Base-by-base conservation (phyloP, 2,329 filamentous ascomycete species). In the Fusarium luffae region DNA sequence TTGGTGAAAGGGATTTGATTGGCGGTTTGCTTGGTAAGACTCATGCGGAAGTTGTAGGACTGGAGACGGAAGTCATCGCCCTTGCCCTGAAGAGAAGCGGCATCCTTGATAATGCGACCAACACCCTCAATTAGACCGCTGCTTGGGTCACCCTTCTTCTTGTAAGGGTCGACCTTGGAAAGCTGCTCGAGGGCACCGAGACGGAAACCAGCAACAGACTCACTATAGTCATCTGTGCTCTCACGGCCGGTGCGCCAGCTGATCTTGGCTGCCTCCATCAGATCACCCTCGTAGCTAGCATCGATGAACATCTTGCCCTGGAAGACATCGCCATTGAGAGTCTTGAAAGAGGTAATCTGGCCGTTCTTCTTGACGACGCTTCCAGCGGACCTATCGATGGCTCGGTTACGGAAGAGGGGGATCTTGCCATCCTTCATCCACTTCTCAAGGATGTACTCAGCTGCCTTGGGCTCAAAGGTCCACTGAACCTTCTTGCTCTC, bases 401-500 rank as follows among this genome's bases (percentile, higher is more conserved):
- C 44, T 2, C 57, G 42, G 50, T 71, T 71, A 7, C 69, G 69
- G 28, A 66, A 71, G 34, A 71, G 30, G 6, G 66, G 60, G 0
- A 71, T 48, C 28, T 71, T 59, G n/a, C 56, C 69, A 47, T 71
- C 69, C 34, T 69, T 69, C 37, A 71, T 46, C 69, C 69, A 71
- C 43, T 59, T 67, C 42, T 71, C 69, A 9, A 66, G 56, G 4
- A 71, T 61, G 1, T 28, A 44, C 55, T 71, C 69, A 6, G 69
- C 69, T 12, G 64, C 69, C 47, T 70, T 71, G 12, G 69, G 69
- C 43, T 71, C 69, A 21, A 71, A 71, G 10, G 69, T 71, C 69
- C 69, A 71, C n/a, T 71, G 69, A 32, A 71, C 40, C 34, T 72
- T 67, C 14, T 54, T 70, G 25, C 51, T 43, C 21, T 56, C 49